phyloP scores from a whole-genome alignment of 257 asterid species.

The Gynochthodes officinalis region DNA sequence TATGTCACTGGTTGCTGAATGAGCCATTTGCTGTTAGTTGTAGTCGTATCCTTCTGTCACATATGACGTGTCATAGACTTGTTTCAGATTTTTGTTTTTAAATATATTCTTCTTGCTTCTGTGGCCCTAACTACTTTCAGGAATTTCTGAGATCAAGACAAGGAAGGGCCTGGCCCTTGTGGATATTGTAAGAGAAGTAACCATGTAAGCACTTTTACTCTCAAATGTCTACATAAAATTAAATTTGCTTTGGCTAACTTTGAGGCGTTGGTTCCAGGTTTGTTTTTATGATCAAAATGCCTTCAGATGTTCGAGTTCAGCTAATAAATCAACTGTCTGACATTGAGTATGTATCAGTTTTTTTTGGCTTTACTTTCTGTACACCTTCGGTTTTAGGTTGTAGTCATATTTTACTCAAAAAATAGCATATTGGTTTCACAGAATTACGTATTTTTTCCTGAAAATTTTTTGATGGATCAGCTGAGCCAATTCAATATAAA shows the following conservation, averaged over 20 bases:
- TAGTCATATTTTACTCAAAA: not conserved
- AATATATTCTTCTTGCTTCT: slow-evolving; percentile 1
- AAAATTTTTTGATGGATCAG: not conserved
- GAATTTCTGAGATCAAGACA: slow-evolving; percentile 74
- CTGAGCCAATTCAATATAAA: not conserved
- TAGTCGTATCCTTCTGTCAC: slow-evolving; percentile 48
- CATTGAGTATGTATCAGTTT: slow-evolving; percentile 60
- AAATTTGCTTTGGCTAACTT: slow-evolving; percentile 27
- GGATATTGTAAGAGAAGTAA: slow-evolving; percentile 93
- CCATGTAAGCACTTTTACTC: slow-evolving; percentile 56
- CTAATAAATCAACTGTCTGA: slow-evolving; percentile 89
- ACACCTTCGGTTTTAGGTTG: not conserved
- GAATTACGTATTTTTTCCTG: not conserved
- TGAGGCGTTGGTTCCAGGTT: slow-evolving; percentile 52
- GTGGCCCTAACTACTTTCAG: slow-evolving; percentile 44
- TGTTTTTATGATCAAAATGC: slow-evolving; percentile 95
- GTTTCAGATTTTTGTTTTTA: not conserved
- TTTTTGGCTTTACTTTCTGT: slow-evolving; percentile 2
- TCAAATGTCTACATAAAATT: slow-evolving; percentile 15
- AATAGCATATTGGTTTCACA: not conserved
- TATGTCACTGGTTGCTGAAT: slow-evolving; percentile 80
- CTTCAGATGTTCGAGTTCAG: slow-evolving; percentile 69
- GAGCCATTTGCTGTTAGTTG: slow-evolving; percentile 66
- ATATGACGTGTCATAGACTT: slow-evolving; percentile 1
- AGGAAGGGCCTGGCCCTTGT: slow-evolving; percentile 90